Base-by-base conservation (phyloP, 352 stramenopile species). In the Phytophthora vignae region DNA sequence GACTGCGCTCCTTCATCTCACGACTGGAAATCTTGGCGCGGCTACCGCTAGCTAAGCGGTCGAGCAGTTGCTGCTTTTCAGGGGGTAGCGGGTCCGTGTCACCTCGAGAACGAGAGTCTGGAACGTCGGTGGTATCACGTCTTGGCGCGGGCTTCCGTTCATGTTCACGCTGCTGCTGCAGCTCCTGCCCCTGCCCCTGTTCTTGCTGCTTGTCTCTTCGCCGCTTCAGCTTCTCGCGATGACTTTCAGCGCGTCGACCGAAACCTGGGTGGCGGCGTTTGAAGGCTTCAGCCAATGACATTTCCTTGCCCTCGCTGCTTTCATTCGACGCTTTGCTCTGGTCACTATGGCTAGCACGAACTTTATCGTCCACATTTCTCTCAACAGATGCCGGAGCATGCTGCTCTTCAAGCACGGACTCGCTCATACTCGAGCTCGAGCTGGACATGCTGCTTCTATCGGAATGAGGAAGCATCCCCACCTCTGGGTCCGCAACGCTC, bases 1-100 rank as follows among this genome's bases (percentile, higher is more conserved):
- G 76, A 11, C 78, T 94, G 29, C 87, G 81, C 38, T 87, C 79
- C 40, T 85, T 88, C 85, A 94, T 94, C 59, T 94, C 88, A 5
- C 79, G 68, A 4, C 54, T 64, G 1, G 88, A 90, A 5, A 94
- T 83, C 21, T 89, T 86, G 27, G 77, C 78, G 4, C 87, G 83
- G 25, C 77, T 72, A 3, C 85, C 85, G 2, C 73, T 68, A 9
- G 85, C 84, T 14, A 94, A 69, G 12, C 87, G 84, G 19, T 72
- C 63, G 0, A 92, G 63, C 17, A 94, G 52, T 17, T 60, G 36
- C 21, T 80, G 66, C 56, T 87, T 67, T 33, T 74, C 65, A 17
- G 55, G 50, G 61, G 40, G 52, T 1, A 78, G 50, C 15, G 56
- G 14, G 2, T 59, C 54, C n/a, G 15, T n/a, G 8, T 25, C 48